Conservation (phyloP, 2,329 filamentous ascomycete species). For the Ceratocystis eucalypticola region DNA sequence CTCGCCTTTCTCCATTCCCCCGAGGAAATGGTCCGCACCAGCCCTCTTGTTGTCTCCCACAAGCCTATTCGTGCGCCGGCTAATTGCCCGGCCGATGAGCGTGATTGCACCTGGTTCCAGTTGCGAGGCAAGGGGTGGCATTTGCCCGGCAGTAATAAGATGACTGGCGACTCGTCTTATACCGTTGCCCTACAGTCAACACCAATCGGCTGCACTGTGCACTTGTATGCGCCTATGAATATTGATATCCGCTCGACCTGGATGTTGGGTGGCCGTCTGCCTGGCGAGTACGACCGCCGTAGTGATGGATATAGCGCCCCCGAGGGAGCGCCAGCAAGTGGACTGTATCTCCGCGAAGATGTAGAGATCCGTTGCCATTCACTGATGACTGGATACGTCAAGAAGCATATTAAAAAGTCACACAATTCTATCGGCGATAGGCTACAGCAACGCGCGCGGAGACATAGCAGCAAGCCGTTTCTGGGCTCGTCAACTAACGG, state of each 20-base stretch:
- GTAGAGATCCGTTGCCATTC: constrained; percentile 69
- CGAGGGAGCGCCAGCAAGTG: constrained; percentile 40
- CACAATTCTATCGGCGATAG: constrained; percentile 50
- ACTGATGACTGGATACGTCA: constrained; percentile 62
- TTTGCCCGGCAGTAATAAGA: constrained; percentile 44
- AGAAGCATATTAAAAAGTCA: constrained; percentile 65
- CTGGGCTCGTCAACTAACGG: not conserved
- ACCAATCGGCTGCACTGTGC: constrained; percentile 60
- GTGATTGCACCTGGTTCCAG: constrained; percentile 59
- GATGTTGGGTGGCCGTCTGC: constrained; percentile 57
- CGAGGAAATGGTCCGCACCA: constrained; percentile 72
- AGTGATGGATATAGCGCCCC: constrained; percentile 49
- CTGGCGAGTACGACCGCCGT: constrained; percentile 53
- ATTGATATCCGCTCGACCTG: constrained; percentile 68
- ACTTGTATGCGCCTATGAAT: constrained; percentile 70
- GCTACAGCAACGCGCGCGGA: not conserved
- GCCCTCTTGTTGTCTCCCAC: constrained; percentile 65
- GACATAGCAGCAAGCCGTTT: constrained; percentile 5
- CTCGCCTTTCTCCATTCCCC: constrained; percentile 66
- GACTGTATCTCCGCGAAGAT: constrained; percentile 74
- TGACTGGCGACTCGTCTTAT: constrained; percentile 54
- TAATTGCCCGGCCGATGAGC: constrained; percentile 55
- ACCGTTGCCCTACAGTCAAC: constrained; percentile 69
- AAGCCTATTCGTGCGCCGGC: constrained; percentile 53
- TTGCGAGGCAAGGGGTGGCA: constrained; percentile 66